Percentiles rank a stretch among this genome's conserved stretches.
phyloP scores from a whole-genome alignment of 805 yeast species.

The Lipomyces lipofer region DNA sequence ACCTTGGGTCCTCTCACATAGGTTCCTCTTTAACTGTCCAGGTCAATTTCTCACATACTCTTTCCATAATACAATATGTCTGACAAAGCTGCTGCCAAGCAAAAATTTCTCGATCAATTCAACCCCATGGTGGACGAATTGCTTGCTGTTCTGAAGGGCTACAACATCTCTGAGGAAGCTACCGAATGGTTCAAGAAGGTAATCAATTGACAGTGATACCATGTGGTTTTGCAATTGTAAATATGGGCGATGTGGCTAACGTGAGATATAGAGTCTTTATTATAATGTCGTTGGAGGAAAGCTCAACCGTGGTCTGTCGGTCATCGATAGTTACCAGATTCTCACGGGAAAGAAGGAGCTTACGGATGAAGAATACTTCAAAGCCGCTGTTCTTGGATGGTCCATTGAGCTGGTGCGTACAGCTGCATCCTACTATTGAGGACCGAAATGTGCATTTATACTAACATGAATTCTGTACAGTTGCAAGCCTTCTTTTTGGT shows the following conservation, averaged over 20 bases:
- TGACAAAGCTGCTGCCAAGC: slow-evolving; percentile 26
- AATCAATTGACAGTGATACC: not conserved
- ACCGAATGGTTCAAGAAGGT: slow-evolving; percentile 73
- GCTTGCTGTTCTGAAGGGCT: slow-evolving; percentile 56
- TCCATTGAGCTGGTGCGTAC: slow-evolving; percentile 64
- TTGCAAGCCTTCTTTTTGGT: slow-evolving; percentile 95
- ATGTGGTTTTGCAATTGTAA: not conserved
- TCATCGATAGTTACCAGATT: slow-evolving; percentile 85
- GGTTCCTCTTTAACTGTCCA: no score
- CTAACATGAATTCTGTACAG: not conserved
- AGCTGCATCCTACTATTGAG: not conserved
- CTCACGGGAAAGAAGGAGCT: slow-evolving; percentile 69
- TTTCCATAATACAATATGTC: slow-evolving; percentile 5
- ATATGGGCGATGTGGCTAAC: not conserved
- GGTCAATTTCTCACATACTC: no score
- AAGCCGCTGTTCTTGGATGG: slow-evolving; percentile 92
- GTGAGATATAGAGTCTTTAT: slow-evolving; percentile 48
- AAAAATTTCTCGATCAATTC: slow-evolving; percentile 50
- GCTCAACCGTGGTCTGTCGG: slow-evolving; percentile 93
- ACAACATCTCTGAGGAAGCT: slow-evolving; percentile 86
- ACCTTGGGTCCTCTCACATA: no score
- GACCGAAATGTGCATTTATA: not conserved
- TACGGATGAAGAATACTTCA: slow-evolving; percentile 67
- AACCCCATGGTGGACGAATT: slow-evolving; percentile 78
- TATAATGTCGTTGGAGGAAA: slow-evolving; percentile 97